Conservation (phyloP, 331 rosid genomes). For the Pyracantha coccinea region DNA sequence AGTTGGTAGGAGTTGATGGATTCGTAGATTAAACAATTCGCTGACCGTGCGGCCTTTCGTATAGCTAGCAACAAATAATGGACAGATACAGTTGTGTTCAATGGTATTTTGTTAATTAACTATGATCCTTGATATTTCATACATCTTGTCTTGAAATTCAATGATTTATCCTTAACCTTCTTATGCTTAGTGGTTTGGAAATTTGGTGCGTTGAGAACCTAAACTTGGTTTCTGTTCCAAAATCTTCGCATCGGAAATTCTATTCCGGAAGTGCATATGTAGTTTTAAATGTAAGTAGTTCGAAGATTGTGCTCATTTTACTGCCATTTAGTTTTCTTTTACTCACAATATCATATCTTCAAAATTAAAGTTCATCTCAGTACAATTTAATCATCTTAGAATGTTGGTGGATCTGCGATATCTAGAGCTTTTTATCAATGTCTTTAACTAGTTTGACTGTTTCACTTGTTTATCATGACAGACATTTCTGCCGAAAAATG, state of each 20-base stretch:
- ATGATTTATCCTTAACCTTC: conserved; percentile 41
- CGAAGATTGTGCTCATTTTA: conserved; percentile 4
- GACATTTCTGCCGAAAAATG: conserved; percentile 58
- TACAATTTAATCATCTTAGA: conserved; percentile 4
- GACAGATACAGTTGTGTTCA: neutral
- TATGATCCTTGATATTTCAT: neutral
- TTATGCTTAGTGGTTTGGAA: conserved; percentile 60
- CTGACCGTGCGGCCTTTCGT: neutral
- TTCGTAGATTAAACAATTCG: neutral
- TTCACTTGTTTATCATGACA: conserved; percentile 36
- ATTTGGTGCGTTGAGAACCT: conserved; percentile 88
- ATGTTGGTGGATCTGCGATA: conserved; percentile 7
- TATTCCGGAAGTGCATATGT: conserved; percentile 80
- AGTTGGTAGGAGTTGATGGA: neutral
- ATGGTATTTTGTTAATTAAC: neutral
- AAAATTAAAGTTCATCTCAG: conserved; percentile 1
- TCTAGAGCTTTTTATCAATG: conserved; percentile 2
- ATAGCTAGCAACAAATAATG: neutral
- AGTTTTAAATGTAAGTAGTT: conserved; percentile 63
- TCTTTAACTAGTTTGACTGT: conserved; percentile 14
- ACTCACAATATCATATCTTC: no score
- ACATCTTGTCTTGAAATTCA: conserved; percentile 13
- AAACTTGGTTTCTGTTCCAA: conserved; percentile 46
- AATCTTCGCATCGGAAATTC: conserved; percentile 63
- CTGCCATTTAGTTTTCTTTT: conserved; percentile 1